Base-by-base conservation (phyloP, 2,329 filamentous ascomycete species). In the Ceratocystis ficicola region DNA sequence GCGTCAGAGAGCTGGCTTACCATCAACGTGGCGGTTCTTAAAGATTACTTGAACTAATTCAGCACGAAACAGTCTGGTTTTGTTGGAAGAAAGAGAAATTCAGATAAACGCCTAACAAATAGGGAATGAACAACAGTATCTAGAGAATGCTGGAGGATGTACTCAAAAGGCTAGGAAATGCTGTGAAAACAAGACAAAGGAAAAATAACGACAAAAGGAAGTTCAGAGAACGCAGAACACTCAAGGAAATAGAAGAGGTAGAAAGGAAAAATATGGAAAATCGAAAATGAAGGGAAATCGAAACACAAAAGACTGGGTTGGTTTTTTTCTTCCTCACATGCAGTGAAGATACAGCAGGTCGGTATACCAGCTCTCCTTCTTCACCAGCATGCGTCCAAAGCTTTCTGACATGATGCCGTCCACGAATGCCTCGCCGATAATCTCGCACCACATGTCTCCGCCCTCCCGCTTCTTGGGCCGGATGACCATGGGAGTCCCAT, bases 351-450 rank as follows among this genome's bases (percentile, higher is more conserved):
- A 65, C 46, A 63, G 32, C 59, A 67, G 30, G 12, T 60, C 44
- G 17, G 63, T 12, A 60, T 59, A 63, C 63, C 66, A 67, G 30
- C 63, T 62, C 15, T 65, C 63, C 36, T 65, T 67, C 22, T 65
- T 67, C 30, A 67, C 60, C 63, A 67, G 22, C 48, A 62, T 32
- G 7, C 66, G 55, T 7, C 66, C 66, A 36, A 65, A 46, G n/a
- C 30, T 48, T 12, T 60, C 66, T 15, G 32, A 48, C 66, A 67
- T 67, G n/a, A 67, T 46, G 1, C 62, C 66, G 41, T 67, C 66
- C 2, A 67, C 63, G 61, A 67, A 67, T 20, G 66, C 66, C 66
- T 67, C 66, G 10, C 63, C 66, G 25, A 67, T 44, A 65, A 65
- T 59, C 60, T 67, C 63, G 46, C 66, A 67, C 63, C 66, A 65